These are phyloP conservation scores for Pseudogymnoascus pannorum DNA, from an alignment of 2,329 filamentous ascomycete species.

Conservation along the genomic window DNA sequence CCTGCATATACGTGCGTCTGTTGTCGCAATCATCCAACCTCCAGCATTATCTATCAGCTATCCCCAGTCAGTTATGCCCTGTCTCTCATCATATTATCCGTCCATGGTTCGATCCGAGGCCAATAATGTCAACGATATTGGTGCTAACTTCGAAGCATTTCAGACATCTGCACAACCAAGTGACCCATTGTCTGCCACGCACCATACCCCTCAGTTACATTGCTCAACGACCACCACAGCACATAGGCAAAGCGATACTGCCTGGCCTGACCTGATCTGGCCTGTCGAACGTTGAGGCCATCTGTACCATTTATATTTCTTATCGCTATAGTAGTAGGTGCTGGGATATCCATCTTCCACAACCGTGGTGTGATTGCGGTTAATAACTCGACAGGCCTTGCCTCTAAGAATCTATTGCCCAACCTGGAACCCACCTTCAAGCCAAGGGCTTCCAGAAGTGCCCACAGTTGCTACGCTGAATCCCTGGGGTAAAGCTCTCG, in stretches of 20 bases:
- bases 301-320: background rate
- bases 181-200: background rate
- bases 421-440: slow-evolving; percentile 7
- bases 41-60: background rate
- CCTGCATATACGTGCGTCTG: slow-evolving; percentile 2
- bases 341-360: background rate
- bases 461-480: slow-evolving; percentile 6
- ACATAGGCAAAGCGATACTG: background rate
- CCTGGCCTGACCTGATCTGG: background rate
- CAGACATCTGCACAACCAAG: background rate
- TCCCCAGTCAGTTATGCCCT: background rate
- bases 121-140: background rate
- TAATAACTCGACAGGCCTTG: slow-evolving; percentile 4
- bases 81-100: background rate
- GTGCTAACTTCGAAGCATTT: background rate
- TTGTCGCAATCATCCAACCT: slow-evolving; percentile 3
- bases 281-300: background rate
- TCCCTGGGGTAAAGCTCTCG: slow-evolving; percentile 1
- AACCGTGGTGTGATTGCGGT: background rate
- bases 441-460: background rate
- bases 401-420: slow-evolving; percentile 9
- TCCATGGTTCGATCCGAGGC: background rate
- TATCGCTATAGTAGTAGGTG: background rate
- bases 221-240: background rate
- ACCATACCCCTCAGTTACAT: background rate